Evolutionary conservation across 129 eudicot species (phyloP), one percentile per base, ranked within the genome.

Genomic region (Helianthus tuberosus): DNA sequence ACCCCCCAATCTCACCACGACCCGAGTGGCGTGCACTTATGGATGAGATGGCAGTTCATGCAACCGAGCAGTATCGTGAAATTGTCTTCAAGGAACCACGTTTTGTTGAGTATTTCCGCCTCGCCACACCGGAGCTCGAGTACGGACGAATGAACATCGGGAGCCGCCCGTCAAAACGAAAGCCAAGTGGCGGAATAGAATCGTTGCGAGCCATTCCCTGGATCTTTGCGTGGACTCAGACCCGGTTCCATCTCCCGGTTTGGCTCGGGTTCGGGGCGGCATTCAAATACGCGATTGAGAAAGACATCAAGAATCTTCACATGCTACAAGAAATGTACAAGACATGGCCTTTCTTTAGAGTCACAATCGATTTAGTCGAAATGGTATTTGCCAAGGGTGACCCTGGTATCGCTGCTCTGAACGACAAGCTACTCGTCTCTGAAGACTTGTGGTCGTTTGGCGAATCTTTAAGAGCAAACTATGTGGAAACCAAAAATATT

Each of bases 191-290:
- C n/a, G n/a, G n/a, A n/a, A n/a, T n/a, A n/a, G n/a, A n/a, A n/a
- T n/a, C n/a, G n/a, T n/a, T n/a, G n/a, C n/a, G n/a, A n/a, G n/a
- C n/a, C n/a, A n/a, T n/a, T n/a, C n/a, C n/a, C n/a, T n/a, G n/a
- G n/a, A n/a, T 95, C 82, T 93, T 93, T 72, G 98, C 98, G 5
- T 93, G 98, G 98, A 93, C 96, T 6, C 97, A 93, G 59, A 95
- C 99, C 32, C 82, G 99, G 89, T 95, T 95, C 55, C 97, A 95
- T 85, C 97, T 95, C 44, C 99, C 97, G 0, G 99, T 95, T 41
- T 95, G 97, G 99, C 97, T 95, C 14, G 97, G 99, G 7, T 91
- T 95, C 64, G 99, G 99, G 44, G 99, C 87, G 73, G 97, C 99
- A 23, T 95, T 95, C 70, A 91, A 85, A 29, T 61, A 91, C 4